Conservation (phyloP, 1,284 basidiomycete species). For the Ceratobasidium papillatum region DNA sequence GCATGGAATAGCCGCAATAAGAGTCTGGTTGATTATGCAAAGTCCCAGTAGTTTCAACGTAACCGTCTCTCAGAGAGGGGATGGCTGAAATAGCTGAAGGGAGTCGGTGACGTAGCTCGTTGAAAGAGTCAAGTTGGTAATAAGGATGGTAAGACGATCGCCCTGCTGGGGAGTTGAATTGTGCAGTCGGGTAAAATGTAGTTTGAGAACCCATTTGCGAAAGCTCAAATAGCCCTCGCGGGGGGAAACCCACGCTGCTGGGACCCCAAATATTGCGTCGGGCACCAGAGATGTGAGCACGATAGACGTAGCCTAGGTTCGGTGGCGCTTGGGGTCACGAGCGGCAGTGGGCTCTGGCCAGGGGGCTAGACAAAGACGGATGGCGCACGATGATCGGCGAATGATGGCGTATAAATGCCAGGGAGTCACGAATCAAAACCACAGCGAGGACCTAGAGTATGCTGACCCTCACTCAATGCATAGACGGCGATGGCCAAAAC, state of each 20-base stretch:
- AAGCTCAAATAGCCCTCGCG: constrained; percentile 13
- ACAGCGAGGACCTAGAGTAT: neutral
- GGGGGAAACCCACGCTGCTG: constrained; percentile 6
- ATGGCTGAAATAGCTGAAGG: constrained; percentile 20
- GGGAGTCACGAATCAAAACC: constrained; percentile 14
- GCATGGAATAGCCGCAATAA: neutral
- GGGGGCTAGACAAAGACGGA: constrained; percentile 2
- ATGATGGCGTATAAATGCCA: neutral
- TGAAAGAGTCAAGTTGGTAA: constrained; percentile 21
- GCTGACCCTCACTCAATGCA: constrained; percentile 6
- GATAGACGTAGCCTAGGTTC: constrained; percentile 8
- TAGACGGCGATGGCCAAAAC: constrained; percentile 22
- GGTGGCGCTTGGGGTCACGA: constrained; percentile 26
- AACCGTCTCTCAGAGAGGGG: neutral
- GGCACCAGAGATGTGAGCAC: constrained; percentile 8
- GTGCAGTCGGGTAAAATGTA: constrained; percentile 3
- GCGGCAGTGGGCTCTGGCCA: neutral
- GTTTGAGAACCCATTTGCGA: constrained; percentile 25
- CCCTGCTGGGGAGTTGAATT: neutral
- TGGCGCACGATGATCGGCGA: constrained; percentile 28
- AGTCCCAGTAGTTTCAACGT: neutral
- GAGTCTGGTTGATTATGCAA: neutral
- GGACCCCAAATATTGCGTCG: constrained; percentile 21
- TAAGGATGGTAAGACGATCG: constrained; percentile 28
- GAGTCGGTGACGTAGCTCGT: constrained; percentile 35